Percentiles rank a stretch among this genome's conserved stretches.
Evolutionary conservation across 1,284 basidiomycete genomes (phyloP).

Genomic region (Trametes pubescens): DNA sequence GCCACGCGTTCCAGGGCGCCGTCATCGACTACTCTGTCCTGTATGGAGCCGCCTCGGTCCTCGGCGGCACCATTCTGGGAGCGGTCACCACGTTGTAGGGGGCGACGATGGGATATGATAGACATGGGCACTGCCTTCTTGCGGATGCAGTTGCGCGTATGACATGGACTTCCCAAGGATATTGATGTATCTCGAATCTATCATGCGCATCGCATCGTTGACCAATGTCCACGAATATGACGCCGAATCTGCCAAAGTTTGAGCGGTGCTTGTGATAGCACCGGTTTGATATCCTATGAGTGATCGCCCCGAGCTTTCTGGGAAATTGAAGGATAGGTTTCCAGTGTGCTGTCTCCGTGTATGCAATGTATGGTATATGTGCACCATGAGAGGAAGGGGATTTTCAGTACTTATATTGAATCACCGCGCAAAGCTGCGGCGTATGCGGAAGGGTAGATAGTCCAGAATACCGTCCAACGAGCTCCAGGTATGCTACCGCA

Average conservation of each 20-base stretch:
- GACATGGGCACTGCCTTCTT: neutral
- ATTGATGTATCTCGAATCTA: neutral
- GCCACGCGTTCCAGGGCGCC: conserved; percentile 1
- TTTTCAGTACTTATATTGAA: no score
- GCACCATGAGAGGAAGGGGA: no score
- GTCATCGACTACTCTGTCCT: neutral
- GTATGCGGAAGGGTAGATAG: no score
- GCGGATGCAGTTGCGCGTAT: neutral
- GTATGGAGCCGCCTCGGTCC: neutral
- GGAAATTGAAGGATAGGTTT: no score
- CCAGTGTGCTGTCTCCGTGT: no score
- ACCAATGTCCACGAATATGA: neutral
- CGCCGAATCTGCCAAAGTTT: neutral
- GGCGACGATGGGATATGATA: neutral
- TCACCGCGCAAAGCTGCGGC: no score
- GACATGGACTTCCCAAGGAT: neutral
- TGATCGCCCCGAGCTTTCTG: no score
- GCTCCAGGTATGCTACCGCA: neutral
- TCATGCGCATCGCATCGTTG: neutral
- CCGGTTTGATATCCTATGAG: neutral
- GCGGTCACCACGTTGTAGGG: conserved; percentile 2
- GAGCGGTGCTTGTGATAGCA: neutral
- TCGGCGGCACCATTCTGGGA: neutral
- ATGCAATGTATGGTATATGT: no score
- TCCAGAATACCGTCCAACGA: neutral